These are phyloP conservation scores for Isatis tinctoria DNA, from an alignment of 345 rosid species.

Conservation along the genomic window DNA sequence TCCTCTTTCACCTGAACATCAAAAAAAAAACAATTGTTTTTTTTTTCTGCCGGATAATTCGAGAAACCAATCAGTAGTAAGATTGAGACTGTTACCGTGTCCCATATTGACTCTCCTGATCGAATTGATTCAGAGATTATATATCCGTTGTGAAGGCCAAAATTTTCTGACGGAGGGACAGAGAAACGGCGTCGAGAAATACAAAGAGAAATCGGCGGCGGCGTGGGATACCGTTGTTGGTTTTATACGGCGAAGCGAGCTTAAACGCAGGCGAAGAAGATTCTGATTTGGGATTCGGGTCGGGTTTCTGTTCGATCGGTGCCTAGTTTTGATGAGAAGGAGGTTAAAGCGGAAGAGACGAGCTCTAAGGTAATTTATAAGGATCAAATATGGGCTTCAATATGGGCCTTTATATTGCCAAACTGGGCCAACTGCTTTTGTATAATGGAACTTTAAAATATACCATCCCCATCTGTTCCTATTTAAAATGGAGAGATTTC, in stretches of 20 bases:
- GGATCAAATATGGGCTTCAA: background rate
- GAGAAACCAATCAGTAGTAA: background rate
- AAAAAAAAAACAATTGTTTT: background rate
- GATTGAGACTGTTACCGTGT: slow-evolving; percentile 15
- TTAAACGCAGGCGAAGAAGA: background rate
- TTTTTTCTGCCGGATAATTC: background rate
- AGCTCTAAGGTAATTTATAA: background rate
- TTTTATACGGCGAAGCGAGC: background rate
- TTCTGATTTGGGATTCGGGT: background rate
- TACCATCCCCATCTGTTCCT: too few species aligned
- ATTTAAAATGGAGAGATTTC: too few species aligned
- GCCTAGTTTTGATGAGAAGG: background rate
- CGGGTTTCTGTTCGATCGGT: background rate
- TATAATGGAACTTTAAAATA: background rate
- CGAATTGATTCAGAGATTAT: slow-evolving; percentile 5
- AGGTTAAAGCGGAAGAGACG: background rate
- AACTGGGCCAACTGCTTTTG: background rate
- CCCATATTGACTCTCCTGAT: slow-evolving; percentile 13
- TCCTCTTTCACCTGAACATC: slow-evolving; percentile 62
- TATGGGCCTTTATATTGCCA: background rate
- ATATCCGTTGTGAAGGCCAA: background rate
- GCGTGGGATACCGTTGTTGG: background rate
- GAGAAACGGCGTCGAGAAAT: background rate
- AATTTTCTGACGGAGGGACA: background rate
- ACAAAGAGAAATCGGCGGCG: background rate